Evolutionary conservation across 2,329 filamentous ascomycete genomes (phyloP).

Genomic region (Colletotrichum truncatum): DNA sequence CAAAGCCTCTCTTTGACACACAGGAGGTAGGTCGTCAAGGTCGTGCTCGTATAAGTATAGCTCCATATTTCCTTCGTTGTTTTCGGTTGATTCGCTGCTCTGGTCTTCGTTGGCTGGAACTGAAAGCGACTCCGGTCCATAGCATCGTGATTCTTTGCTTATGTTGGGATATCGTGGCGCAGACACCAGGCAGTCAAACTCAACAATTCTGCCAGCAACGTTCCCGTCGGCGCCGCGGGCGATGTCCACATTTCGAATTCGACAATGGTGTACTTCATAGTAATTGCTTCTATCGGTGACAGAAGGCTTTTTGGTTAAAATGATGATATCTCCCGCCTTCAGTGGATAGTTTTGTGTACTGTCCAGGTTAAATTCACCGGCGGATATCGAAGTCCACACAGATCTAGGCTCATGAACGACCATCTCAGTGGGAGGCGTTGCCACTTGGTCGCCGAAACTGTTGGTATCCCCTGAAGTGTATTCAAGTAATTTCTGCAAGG

Average conservation of each 20-base stretch:
- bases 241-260: slow-evolving; percentile 17
- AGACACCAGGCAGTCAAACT: slow-evolving; percentile 11
- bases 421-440: background rate
- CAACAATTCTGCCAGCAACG: slow-evolving; percentile 25
- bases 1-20: slow-evolving; percentile 60
- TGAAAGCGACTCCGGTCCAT: background rate
- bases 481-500: background rate
- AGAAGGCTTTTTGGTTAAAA: slow-evolving; percentile 9
- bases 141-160: background rate
- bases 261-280: slow-evolving; percentile 22
- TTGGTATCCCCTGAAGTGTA: background rate
- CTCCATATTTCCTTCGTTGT: slow-evolving; percentile 23
- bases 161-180: background rate
- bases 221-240: slow-evolving; percentile 42
- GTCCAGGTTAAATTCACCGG: slow-evolving; percentile 37
- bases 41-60: slow-evolving; percentile 59
- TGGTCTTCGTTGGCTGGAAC: background rate
- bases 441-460: background rate
- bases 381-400: slow-evolving; percentile 6
- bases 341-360: slow-evolving; percentile 24
- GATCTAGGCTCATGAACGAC: slow-evolving; percentile 1
- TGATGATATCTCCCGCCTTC: slow-evolving; percentile 18
- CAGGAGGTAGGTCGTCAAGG: slow-evolving; percentile 61
- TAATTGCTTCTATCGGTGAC: background rate
- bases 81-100: background rate